These are phyloP conservation scores for Guillardia theta DNA, from an alignment of 78 protist species.

Conservation along the genomic window DNA sequence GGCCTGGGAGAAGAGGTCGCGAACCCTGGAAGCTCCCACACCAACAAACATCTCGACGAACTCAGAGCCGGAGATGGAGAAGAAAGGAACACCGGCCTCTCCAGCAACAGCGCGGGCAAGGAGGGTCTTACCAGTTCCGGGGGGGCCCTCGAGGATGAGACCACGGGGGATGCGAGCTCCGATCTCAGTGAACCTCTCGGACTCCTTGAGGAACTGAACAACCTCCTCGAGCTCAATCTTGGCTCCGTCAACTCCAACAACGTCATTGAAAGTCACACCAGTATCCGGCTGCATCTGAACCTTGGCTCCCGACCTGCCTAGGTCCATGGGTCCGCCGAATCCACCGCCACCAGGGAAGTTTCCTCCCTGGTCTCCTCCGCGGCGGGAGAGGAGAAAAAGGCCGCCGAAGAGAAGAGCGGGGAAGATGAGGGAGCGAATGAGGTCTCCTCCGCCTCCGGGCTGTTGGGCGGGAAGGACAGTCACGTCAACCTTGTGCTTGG, in stretches of 20 bases:
- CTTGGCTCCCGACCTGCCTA: slow-evolving; percentile 27
- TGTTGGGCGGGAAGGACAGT: slow-evolving; percentile 37
- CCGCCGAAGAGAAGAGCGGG: slow-evolving; percentile 51
- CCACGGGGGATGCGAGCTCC: slow-evolving; percentile 82
- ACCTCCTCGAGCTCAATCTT: slow-evolving; percentile 62
- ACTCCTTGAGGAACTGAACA: slow-evolving; percentile 89
- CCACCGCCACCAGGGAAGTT: slow-evolving; percentile 17
- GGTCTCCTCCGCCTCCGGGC: neutral
- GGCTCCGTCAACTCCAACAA: slow-evolving; percentile 48
- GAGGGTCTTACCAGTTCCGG: slow-evolving; percentile 96
- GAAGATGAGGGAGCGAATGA: slow-evolving; percentile 29
- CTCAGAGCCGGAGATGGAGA: slow-evolving; percentile 89
- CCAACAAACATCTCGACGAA: slow-evolving; percentile 96
- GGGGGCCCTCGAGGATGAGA: slow-evolving; percentile 92
- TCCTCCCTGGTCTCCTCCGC: neutral
- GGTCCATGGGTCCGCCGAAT: slow-evolving; percentile 18
- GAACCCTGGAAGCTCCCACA: slow-evolving; percentile 84
- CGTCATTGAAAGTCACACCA: slow-evolving; percentile 49
- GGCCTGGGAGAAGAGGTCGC: slow-evolving; percentile 59
- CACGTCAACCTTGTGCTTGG: neutral
- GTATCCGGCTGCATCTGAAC: slow-evolving; percentile 62
- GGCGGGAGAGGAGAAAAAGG: slow-evolving; percentile 36
- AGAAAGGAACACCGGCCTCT: slow-evolving; percentile 93
- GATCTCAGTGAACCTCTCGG: slow-evolving; percentile 71
- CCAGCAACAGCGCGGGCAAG: slow-evolving; percentile 89